Conservation (phyloP, 2,329 filamentous ascomycete genomes). For the Zymoseptoria tritici region DNA sequence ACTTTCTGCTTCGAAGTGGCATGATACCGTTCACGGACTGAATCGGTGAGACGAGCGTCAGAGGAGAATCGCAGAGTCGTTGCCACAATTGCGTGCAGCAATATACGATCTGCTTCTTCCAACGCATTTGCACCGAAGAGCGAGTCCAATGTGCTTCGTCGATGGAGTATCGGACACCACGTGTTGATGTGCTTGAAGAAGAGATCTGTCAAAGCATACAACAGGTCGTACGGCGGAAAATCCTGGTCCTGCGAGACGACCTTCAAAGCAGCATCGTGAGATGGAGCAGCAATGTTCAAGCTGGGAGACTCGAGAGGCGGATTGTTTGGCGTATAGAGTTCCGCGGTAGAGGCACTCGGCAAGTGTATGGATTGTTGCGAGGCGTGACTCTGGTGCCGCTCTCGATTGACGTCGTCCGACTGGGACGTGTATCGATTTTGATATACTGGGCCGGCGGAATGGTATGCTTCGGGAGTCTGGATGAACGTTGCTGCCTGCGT, state of each 20-base stretch:
- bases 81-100: constrained; percentile 82
- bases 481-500: constrained; percentile 42
- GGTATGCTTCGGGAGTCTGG: constrained; percentile 36
- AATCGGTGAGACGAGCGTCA: constrained; percentile 65
- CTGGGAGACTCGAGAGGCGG: constrained; percentile 52
- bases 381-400: constrained; percentile 17
- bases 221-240: constrained; percentile 52
- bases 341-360: constrained; percentile 10
- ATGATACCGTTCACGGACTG: constrained; percentile 68
- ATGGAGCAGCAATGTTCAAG: constrained; percentile 39
- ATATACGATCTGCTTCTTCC: constrained; percentile 72
- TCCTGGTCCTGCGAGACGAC: constrained; percentile 25
- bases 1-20: constrained; percentile 78
- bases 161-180: constrained; percentile 81
- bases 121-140: constrained; percentile 70
- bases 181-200: constrained; percentile 60
- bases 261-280: constrained; percentile 8
- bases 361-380: constrained; percentile 16
- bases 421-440: constrained; percentile 16
- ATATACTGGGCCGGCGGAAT: constrained; percentile 21
- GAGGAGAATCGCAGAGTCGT: constrained; percentile 79
- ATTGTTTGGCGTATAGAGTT: constrained; percentile 27
- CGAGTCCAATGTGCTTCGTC: constrained; percentile 67
- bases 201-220: constrained; percentile 53
- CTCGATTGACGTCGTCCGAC: constrained; percentile 9